Evolutionary conservation across 106 monocot species (phyloP).

Genomic region (Chionographis japonica): DNA sequence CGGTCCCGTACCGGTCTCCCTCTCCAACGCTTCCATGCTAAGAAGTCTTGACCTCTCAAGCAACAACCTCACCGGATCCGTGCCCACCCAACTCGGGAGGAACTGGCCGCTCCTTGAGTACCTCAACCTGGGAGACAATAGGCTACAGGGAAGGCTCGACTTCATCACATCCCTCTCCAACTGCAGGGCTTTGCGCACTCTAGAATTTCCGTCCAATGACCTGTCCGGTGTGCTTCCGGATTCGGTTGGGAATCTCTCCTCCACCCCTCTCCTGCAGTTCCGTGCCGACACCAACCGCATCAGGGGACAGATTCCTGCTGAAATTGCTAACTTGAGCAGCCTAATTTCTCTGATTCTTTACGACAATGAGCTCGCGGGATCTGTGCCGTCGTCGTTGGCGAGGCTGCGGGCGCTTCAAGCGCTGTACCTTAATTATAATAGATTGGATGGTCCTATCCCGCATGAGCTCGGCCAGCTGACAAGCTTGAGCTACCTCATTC

Average conservation of each 20-base stretch:
- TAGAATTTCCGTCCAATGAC: neutral
- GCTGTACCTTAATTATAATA: neutral
- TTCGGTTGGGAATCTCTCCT: too few relatives aligned
- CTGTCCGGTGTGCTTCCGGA: neutral
- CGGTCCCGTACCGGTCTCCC: neutral
- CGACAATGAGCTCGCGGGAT: too few relatives aligned
- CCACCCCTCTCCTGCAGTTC: too few relatives aligned
- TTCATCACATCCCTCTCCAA: slow-evolving; percentile 3
- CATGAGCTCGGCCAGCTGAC: neutral
- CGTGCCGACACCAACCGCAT: too few relatives aligned
- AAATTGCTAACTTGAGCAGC: too few relatives aligned
- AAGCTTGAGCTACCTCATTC: neutral
- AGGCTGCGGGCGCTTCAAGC: neutral
- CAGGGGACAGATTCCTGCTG: too few relatives aligned
- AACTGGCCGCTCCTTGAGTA: neutral
- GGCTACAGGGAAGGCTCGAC: neutral
- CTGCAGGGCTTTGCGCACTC: neutral
- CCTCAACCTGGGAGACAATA: neutral
- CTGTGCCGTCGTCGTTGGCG: too few relatives aligned
- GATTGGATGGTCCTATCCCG: neutral
- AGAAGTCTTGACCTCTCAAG: neutral
- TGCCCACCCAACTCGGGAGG: neutral
- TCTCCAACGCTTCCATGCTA: slow-evolving; percentile 1
- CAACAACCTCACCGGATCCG: slow-evolving; percentile 3
- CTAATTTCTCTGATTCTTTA: too few relatives aligned